These are phyloP conservation scores for Candida railenensis DNA, from an alignment of 805 yeast genomes.

Conservation along the genomic window DNA sequence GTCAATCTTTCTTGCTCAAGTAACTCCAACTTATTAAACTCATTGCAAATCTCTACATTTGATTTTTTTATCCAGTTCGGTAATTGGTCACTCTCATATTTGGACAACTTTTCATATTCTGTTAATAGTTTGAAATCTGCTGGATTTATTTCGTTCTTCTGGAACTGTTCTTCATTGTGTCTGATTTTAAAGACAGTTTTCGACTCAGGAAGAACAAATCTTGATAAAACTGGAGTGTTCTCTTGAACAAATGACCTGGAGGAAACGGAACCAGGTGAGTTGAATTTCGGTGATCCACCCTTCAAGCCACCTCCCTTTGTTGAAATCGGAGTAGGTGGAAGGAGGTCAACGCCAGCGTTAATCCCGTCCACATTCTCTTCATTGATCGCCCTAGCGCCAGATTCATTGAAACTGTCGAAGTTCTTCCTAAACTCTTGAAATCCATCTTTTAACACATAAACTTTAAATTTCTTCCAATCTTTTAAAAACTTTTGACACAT, in stretches of 20 bases:
- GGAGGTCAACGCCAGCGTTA: conserved; percentile 1
- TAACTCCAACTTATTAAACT: conserved; percentile 66
- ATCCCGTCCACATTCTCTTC: background rate
- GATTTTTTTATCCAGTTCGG: conserved; percentile 53
- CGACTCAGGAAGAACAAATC: conserved; percentile 52
- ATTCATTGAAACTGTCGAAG: conserved; percentile 17
- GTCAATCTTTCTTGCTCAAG: conserved; percentile 69
- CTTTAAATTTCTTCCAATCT: conserved; percentile 28
- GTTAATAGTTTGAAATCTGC: conserved; percentile 9
- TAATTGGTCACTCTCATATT: conserved; percentile 22
- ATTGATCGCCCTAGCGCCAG: conserved; percentile 13
- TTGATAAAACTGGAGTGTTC: conserved; percentile 43
- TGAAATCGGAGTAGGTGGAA: background rate
- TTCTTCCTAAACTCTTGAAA: conserved; percentile 32
- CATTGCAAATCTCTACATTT: conserved; percentile 18
- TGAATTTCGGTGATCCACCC: background rate
- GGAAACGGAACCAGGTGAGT: background rate
- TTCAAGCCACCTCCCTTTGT: background rate
- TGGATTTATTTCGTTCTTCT: conserved; percentile 8
- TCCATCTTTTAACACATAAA: conserved; percentile 44
- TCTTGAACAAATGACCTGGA: background rate
- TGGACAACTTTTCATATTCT: conserved; percentile 11
- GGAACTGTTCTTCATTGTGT: conserved; percentile 49
- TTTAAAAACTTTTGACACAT: conserved; percentile 48
- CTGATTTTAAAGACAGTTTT: conserved; percentile 40